Evolutionary conservation across 495 filamentous ascomycete species (phyloP).

Genomic region (Neurospora sp.): DNA sequence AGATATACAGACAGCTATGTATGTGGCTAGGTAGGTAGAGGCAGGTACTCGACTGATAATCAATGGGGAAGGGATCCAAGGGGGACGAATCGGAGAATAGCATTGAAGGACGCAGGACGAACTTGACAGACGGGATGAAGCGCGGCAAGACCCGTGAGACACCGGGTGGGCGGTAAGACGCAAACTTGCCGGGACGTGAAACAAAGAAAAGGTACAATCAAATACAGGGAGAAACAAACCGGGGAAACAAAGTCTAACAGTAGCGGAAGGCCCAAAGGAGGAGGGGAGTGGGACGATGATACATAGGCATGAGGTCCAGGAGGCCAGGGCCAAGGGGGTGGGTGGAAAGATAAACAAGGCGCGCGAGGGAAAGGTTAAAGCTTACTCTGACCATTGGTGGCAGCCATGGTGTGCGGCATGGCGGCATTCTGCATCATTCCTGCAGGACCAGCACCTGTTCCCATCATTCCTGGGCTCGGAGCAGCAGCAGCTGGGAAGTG

Average conservation of each 20-base stretch:
- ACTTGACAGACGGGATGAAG: background rate
- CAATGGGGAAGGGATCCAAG: background rate
- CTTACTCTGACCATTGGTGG: conserved; percentile 41
- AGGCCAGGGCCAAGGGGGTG: background rate
- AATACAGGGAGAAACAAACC: conserved; percentile 1
- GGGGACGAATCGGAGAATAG: background rate
- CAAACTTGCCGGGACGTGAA: background rate
- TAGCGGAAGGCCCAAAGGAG: conserved; percentile 6
- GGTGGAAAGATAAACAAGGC: conserved; percentile 11
- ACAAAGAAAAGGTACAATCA: background rate
- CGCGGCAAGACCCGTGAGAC: background rate
- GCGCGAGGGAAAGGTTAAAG: conserved; percentile 5
- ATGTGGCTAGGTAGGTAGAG: background rate
- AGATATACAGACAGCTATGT: background rate
- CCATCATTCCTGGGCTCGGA: conserved; percentile 38
- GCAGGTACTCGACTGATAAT: background rate
- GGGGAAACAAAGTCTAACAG: conserved; percentile 1
- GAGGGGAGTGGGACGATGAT: conserved; percentile 1
- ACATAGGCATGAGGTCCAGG: conserved; percentile 1
- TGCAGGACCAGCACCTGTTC: conserved; percentile 32
- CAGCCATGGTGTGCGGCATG: conserved; percentile 39
- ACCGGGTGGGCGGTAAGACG: background rate
- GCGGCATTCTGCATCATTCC: conserved; percentile 45
- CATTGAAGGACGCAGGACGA: background rate
- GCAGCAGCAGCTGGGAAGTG: conserved; percentile 28